Evolutionary conservation across 1,284 basidiomycete species (phyloP).

Genomic region (Sphagnurus paluster): DNA sequence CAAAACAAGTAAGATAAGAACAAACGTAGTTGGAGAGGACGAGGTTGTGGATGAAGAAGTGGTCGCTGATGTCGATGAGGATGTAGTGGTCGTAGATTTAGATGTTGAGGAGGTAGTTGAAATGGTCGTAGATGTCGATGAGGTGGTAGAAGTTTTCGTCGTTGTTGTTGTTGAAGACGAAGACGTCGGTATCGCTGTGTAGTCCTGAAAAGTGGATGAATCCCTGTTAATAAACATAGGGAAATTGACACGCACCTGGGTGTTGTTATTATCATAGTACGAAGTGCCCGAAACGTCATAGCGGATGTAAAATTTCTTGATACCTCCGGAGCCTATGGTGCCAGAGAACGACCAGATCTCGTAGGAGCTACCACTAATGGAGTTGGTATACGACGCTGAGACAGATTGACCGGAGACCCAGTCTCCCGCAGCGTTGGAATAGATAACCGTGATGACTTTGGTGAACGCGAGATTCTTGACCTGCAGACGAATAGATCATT

Average conservation of each 20-base stretch:
- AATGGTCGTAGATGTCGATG: neutral
- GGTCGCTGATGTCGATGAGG: neutral
- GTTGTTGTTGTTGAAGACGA: neutral
- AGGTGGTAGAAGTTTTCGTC: neutral
- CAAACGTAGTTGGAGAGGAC: slow-evolving; percentile 1
- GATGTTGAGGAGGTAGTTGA: neutral
- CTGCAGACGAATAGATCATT: neutral
- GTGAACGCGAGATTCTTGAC: slow-evolving; percentile 7
- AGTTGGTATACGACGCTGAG: slow-evolving; percentile 4
- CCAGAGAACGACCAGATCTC: slow-evolving; percentile 7
- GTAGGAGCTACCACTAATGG: slow-evolving; percentile 6
- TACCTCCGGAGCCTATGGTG: slow-evolving; percentile 4
- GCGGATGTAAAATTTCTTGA: slow-evolving; percentile 7
- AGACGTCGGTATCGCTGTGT: neutral
- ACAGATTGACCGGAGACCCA: slow-evolving; percentile 8
- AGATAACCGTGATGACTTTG: slow-evolving; percentile 4
- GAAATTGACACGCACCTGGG: slow-evolving; percentile 1
- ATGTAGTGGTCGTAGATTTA: no score
- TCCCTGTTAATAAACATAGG: neutral
- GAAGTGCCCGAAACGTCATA: slow-evolving; percentile 6
- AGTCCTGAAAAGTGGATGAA: neutral
- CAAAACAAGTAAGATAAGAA: neutral
- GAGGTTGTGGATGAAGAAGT: neutral
- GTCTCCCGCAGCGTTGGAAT: slow-evolving; percentile 2
- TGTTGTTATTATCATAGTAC: slow-evolving; percentile 8